Conservation (phyloP, 2,329 filamentous ascomycete genomes). For the Botrytis elliptica region DNA sequence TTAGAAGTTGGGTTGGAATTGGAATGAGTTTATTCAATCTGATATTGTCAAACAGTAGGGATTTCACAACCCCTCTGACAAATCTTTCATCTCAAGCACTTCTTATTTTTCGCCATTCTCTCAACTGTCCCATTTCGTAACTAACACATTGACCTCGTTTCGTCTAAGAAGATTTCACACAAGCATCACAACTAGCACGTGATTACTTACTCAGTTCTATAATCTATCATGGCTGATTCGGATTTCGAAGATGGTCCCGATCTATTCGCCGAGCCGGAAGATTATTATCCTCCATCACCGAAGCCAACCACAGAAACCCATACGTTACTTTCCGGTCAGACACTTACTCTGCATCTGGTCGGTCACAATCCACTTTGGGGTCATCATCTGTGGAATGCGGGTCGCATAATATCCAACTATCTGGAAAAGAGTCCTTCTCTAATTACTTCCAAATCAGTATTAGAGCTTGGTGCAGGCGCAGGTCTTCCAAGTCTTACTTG, state of each 20-base stretch:
- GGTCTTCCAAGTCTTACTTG: slow-evolving; percentile 80
- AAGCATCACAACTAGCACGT: slow-evolving; percentile 22
- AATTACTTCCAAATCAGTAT: slow-evolving; percentile 66
- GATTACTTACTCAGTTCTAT: slow-evolving; percentile 21
- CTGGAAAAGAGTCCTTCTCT: slow-evolving; percentile 68
- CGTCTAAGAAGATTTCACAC: slow-evolving; percentile 1
- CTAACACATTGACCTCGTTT: slow-evolving; percentile 13
- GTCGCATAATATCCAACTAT: slow-evolving; percentile 72
- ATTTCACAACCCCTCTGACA: background rate
- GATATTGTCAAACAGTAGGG: background rate
- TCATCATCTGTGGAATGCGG: slow-evolving; percentile 89
- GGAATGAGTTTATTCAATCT: background rate
- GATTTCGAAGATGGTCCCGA: slow-evolving; percentile 35
- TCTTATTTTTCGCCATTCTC: background rate
- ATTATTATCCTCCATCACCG: slow-evolving; percentile 76
- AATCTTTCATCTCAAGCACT: background rate
- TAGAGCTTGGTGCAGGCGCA: slow-evolving; percentile 87
- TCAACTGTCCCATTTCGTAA: background rate
- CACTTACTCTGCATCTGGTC: slow-evolving; percentile 67
- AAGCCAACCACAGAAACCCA: slow-evolving; percentile 72
- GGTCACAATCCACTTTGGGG: slow-evolving; percentile 88
- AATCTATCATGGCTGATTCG: slow-evolving; percentile 23
- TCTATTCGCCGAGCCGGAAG: slow-evolving; percentile 79
- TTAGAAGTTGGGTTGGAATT: background rate
- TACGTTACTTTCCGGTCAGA: slow-evolving; percentile 60